These are phyloP conservation scores for Aspergillus funiculosus DNA, from an alignment of 495 filamentous ascomycete species.

Conservation along the genomic window DNA sequence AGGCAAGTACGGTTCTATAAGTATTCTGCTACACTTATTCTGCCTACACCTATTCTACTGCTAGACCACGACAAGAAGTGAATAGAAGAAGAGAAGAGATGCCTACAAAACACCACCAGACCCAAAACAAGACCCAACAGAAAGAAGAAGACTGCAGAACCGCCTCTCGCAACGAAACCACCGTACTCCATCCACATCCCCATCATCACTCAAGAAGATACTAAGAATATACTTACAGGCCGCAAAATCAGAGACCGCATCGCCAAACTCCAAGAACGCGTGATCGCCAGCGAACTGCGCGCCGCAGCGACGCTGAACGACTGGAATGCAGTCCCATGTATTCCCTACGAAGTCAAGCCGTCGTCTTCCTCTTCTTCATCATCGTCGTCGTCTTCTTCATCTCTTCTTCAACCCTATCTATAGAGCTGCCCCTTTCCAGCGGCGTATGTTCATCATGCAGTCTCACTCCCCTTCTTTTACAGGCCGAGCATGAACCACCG, in stretches of 20 bases:
- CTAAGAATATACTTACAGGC: slow-evolving; percentile 17
- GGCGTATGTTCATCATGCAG: neutral
- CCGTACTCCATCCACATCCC: slow-evolving; percentile 15
- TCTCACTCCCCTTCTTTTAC: neutral
- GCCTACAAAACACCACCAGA: neutral
- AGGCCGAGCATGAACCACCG: too few relatives aligned
- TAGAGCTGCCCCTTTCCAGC: slow-evolving; percentile 2
- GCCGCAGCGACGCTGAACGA: slow-evolving; percentile 31
- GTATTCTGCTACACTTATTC: too few relatives aligned
- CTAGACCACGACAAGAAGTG: too few relatives aligned
- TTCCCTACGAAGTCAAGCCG: slow-evolving; percentile 11
- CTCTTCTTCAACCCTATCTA: neutral
- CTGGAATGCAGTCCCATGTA: slow-evolving; percentile 19
- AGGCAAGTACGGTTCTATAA: too few relatives aligned
- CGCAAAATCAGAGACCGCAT: slow-evolving; percentile 40
- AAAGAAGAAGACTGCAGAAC: slow-evolving; percentile 30
- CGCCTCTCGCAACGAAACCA: slow-evolving; percentile 36
- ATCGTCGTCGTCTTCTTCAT: neutral
- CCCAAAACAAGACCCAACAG: slow-evolving; percentile 12
- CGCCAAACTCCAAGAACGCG: slow-evolving; percentile 40
- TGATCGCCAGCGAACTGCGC: slow-evolving; percentile 38
- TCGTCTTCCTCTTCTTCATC: slow-evolving; percentile 11
- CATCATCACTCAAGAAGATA: neutral
- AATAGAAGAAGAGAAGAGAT: too few relatives aligned
- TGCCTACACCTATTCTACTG: too few relatives aligned